Evolutionary conservation across 768 basidiomycete species (phyloP).

Genomic region (Lentinula boryana): DNA sequence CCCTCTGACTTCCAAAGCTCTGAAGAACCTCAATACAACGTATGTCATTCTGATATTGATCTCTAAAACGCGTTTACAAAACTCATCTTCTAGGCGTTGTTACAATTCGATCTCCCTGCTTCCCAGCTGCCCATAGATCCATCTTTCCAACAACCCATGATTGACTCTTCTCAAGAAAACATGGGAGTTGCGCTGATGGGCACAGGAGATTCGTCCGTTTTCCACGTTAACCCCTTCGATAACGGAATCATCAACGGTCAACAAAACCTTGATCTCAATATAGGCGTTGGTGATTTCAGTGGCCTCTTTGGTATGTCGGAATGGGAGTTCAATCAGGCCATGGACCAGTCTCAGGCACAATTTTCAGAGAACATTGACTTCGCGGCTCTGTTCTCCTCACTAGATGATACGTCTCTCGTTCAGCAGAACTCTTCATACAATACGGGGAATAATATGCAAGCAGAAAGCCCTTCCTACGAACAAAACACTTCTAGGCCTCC

Average conservation of each 20-base stretch:
- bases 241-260: neutral
- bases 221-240: conserved; percentile 27
- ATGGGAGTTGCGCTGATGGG: conserved; percentile 24
- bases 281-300: conserved; percentile 28
- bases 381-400: neutral
- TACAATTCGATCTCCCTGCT: conserved; percentile 4
- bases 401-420: neutral
- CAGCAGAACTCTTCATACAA: neutral
- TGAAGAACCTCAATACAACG: neutral
- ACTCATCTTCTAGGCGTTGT: conserved; percentile 1
- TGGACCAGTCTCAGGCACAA: neutral
- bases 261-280: conserved; percentile 14
- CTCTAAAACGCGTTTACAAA: neutral
- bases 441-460: neutral
- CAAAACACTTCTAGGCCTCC: neutral
- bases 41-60: neutral
- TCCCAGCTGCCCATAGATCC: neutral
- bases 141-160: neutral
- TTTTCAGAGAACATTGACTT: neutral
- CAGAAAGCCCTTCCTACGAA: neutral
- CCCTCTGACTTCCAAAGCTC: neutral
- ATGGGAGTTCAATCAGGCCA: neutral
- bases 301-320: conserved; percentile 16
- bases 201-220: conserved; percentile 27
- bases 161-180: conserved; percentile 2